These are phyloP conservation scores for Trypanosoma mega DNA, from an alignment of 208 protist species.

Conservation along the genomic window DNA sequence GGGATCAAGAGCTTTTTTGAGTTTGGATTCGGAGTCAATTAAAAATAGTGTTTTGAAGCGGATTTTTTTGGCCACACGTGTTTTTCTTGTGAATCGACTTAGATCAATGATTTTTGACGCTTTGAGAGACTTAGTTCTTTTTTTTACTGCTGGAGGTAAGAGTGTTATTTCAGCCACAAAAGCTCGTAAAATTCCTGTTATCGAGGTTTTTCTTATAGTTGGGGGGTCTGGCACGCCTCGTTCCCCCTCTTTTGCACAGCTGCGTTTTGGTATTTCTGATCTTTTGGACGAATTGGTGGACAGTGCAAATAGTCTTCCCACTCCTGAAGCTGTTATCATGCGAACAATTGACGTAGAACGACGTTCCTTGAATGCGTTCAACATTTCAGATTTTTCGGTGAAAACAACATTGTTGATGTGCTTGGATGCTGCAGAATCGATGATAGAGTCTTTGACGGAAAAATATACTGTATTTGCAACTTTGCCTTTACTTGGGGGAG, in stretches of 20 bases:
- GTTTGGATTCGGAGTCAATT: constrained; percentile 38
- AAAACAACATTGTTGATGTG: constrained; percentile 17
- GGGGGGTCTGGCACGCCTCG: constrained; percentile 54
- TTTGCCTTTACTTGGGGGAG: constrained; percentile 42
- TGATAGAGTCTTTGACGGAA: constrained; percentile 45
- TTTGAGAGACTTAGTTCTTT: constrained; percentile 54
- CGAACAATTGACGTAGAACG: constrained; percentile 54
- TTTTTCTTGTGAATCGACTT: constrained; percentile 73
- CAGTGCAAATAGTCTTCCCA: constrained; percentile 58
- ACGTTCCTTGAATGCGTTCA: constrained; percentile 32
- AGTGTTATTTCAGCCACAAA: constrained; percentile 29
- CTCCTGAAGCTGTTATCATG: constrained; percentile 51
- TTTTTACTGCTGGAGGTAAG: constrained; percentile 40
- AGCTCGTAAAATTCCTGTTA: constrained; percentile 39
- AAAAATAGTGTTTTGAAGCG: constrained; percentile 43
- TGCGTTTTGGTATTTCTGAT: constrained; percentile 63
- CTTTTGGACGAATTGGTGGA: constrained; percentile 60
- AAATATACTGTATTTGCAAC: constrained; percentile 49
- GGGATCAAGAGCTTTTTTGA: constrained; percentile 31
- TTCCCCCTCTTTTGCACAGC: constrained; percentile 52
- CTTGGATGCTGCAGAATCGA: constrained; percentile 35
- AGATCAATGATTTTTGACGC: constrained; percentile 51
- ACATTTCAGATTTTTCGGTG: constrained; percentile 11
- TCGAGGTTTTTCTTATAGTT: constrained; percentile 53
- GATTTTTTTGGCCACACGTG: constrained; percentile 63